phyloP scores from a whole-genome alignment of 1,139 yeast species.

The Candida tetrigidarum region DNA sequence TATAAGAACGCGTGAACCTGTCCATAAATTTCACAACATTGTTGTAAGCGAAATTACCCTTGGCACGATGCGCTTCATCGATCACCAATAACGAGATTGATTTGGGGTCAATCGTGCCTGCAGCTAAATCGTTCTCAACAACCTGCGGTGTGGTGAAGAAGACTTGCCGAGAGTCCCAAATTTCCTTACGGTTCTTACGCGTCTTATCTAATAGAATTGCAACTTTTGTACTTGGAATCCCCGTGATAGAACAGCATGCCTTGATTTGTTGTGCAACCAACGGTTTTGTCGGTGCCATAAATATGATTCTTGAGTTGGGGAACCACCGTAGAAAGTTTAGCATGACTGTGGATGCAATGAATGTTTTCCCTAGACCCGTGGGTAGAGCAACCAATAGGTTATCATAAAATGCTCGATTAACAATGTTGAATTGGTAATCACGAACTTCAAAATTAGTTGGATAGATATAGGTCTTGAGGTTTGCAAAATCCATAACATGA shows the following conservation, averaged over 20 bases:
- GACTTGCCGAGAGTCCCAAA: constrained; percentile 78
- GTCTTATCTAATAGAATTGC: constrained; percentile 82
- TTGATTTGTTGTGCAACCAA: constrained; percentile 97
- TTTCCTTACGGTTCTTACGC: constrained; percentile 63
- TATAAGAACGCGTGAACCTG: constrained; percentile 65
- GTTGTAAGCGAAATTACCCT: constrained; percentile 88
- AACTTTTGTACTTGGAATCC: constrained; percentile 74
- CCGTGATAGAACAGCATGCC: constrained; percentile 89
- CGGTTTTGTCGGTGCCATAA: constrained; percentile 98
- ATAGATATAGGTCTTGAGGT: constrained; percentile 62
- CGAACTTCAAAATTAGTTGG: constrained; percentile 86
- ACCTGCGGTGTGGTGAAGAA: constrained; percentile 98
- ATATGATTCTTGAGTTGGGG: constrained; percentile 73
- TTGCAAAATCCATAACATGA: constrained; percentile 49
- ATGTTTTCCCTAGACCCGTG: constrained; percentile 97
- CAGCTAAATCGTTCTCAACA: constrained; percentile 83
- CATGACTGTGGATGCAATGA: constrained; percentile 94
- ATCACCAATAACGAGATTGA: constrained; percentile 75
- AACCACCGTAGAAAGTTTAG: constrained; percentile 90
- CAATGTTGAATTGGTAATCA: constrained; percentile 87
- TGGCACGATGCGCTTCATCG: constrained; percentile 96
- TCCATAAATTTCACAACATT: constrained; percentile 72
- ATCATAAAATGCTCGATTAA: constrained; percentile 68
- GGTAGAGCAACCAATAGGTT: constrained; percentile 91
- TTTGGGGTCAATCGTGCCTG: constrained; percentile 78